phyloP scores from a whole-genome alignment of 2,329 filamentous ascomycete genomes.

The Alternaria gaisen region DNA sequence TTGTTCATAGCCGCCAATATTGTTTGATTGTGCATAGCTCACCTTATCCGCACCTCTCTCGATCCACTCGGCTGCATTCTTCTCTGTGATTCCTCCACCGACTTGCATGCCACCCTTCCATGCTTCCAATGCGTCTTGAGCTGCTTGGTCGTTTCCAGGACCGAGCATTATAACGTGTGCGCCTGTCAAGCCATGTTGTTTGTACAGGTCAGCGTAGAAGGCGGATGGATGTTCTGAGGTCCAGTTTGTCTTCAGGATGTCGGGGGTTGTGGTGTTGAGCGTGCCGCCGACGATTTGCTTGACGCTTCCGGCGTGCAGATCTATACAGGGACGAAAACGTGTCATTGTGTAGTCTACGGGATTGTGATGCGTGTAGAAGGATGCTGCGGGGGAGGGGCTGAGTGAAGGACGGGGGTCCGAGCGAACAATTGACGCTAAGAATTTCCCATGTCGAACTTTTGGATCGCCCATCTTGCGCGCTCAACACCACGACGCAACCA shows the following conservation, averaged over 20 bases:
- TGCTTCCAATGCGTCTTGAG: constrained; percentile 75
- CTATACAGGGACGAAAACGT: constrained; percentile 93
- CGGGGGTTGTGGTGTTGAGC: constrained; percentile 57
- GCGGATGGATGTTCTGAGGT: constrained; percentile 83
- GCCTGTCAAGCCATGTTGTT: constrained; percentile 74
- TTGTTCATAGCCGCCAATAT: background rate
- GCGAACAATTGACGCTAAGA: constrained; percentile 26
- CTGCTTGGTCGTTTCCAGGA: constrained; percentile 82
- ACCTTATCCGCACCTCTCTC: constrained; percentile 90
- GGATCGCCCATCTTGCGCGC: background rate
- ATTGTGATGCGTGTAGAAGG: background rate
- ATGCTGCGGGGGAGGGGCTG: constrained; percentile 27
- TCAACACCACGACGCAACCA: background rate
- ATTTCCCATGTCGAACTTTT: constrained; percentile 18
- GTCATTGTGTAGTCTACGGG: constrained; percentile 70
- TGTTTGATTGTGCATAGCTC: constrained; percentile 36
- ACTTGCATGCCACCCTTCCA: constrained; percentile 88
- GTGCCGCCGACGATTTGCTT: constrained; percentile 99
- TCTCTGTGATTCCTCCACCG: constrained; percentile 89
- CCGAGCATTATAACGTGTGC: constrained; percentile 98
- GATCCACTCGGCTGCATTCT: constrained; percentile 87
- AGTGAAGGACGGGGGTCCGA: constrained; percentile 33
- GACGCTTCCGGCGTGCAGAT: constrained; percentile 95
- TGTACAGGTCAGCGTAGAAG: constrained; percentile 85
- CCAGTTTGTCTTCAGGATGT: constrained; percentile 83